Conservation (phyloP, 371 early-diverging fungal species). For the Syncephalastrum monosporum region DNA sequence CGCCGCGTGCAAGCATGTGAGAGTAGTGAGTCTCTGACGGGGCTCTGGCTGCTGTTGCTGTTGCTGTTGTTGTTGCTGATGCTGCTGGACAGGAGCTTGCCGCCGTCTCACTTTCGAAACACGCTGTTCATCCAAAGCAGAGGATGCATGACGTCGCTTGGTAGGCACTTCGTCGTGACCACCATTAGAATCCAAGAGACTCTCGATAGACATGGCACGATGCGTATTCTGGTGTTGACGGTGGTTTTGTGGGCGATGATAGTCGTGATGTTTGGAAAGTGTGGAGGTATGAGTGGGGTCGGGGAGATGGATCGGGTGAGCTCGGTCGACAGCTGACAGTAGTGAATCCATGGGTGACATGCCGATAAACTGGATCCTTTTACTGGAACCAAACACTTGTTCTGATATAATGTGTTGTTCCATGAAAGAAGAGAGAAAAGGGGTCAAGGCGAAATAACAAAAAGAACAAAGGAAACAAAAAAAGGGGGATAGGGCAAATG, state of each 20-base stretch:
- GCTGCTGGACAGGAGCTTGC: no score
- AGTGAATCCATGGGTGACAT: constrained; percentile 50
- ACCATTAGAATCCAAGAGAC: constrained; percentile 33
- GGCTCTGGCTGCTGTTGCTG: neutral
- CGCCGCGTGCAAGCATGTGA: constrained; percentile 64
- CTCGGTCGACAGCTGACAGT: constrained; percentile 40
- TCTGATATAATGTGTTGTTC: constrained; percentile 26
- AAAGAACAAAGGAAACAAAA: constrained; percentile 29
- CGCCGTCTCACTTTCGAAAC: constrained; percentile 12
- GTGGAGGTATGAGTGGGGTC: constrained; percentile 9
- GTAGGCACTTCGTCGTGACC: no score
- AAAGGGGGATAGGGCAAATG: constrained; percentile 16
- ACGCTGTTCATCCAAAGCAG: constrained; percentile 3
- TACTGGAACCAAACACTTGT: constrained; percentile 28
- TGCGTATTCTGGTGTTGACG: constrained; percentile 4
- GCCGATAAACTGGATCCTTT: constrained; percentile 12
- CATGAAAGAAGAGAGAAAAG: constrained; percentile 11
- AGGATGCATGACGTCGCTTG: constrained; percentile 1
- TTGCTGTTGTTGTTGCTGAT: neutral
- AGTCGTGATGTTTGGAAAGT: neutral
- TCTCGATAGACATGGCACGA: constrained; percentile 47
- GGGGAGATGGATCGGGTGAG: constrained; percentile 32
- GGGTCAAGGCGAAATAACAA: constrained; percentile 12
- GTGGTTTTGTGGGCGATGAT: constrained; percentile 2
- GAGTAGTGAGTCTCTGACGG: constrained; percentile 33